phyloP scores from a whole-genome alignment of 2,329 filamentous ascomycete genomes.

The Penicillium vulpinum region DNA sequence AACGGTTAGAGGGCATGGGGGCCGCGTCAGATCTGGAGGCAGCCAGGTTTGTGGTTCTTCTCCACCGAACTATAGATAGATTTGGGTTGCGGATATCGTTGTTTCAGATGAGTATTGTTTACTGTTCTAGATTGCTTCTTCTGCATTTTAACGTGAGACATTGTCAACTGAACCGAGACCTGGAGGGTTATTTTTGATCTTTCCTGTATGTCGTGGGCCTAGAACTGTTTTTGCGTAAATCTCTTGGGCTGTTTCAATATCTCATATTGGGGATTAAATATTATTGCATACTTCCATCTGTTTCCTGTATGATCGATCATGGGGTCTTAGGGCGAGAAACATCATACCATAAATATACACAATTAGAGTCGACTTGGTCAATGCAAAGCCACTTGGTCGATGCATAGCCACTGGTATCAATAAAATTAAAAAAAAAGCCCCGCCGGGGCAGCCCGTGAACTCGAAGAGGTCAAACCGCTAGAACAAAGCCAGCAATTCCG shows the following conservation, averaged over 20 bases:
- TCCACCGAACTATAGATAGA: conserved; percentile 21
- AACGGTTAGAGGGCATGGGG: background rate
- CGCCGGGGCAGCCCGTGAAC: background rate
- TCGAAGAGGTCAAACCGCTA: background rate
- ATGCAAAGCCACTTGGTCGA: background rate
- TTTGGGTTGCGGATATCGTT: conserved; percentile 6
- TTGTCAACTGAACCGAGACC: background rate
- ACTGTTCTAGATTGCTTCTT: conserved; percentile 10
- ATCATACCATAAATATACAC: conserved; percentile 5
- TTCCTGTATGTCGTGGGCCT: background rate
- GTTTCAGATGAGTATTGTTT: conserved; percentile 15
- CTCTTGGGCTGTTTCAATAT: background rate
- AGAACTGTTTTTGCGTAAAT: background rate
- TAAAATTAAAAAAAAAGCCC: too few species aligned
- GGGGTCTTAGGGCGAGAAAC: background rate
- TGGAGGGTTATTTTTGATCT: conserved; percentile 4
- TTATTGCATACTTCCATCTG: background rate
- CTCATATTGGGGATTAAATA: background rate
- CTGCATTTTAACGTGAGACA: conserved; percentile 5
- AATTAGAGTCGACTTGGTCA: background rate
- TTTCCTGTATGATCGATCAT: background rate
- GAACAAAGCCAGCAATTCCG: background rate
- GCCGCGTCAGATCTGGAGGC: conserved; percentile 22
- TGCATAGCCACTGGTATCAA: background rate
- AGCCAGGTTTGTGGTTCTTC: conserved; percentile 11